Evolutionary conservation across 176 grass and related monocot genomes (phyloP).

Genomic region (Oryza meridionalis): DNA sequence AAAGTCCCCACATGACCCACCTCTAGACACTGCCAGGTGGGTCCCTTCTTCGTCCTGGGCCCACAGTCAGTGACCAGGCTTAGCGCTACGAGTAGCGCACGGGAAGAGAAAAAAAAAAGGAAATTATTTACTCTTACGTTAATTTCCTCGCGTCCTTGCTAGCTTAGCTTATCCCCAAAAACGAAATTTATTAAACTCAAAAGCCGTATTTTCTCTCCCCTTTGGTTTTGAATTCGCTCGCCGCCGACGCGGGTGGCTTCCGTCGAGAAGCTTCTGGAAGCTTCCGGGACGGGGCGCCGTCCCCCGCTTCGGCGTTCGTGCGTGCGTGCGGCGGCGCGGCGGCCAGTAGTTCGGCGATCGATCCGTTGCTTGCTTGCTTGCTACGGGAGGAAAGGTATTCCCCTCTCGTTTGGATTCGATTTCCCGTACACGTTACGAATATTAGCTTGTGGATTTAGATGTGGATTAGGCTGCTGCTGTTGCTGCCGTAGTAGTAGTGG

Average conservation of each 20-base stretch:
- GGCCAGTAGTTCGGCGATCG: not conserved
- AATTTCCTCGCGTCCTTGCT: not conserved
- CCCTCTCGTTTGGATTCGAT: not conserved
- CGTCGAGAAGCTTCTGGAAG: conserved; percentile 16
- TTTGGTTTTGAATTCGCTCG: conserved; percentile 31
- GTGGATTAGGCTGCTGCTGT: not conserved
- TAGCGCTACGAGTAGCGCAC: not conserved
- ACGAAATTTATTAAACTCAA: not conserved
- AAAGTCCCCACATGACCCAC: not conserved
- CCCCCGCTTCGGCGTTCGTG: not conserved
- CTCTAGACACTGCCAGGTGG: not conserved
- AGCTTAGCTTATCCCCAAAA: not conserved
- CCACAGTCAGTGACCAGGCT: not conserved
- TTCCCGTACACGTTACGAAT: not conserved
- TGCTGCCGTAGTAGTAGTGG: not conserved
- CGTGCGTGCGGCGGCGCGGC: not conserved
- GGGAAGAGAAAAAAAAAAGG: not conserved
- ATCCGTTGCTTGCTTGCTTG: conserved; percentile 25
- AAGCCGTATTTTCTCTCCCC: not conserved
- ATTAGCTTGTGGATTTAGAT: not conserved
- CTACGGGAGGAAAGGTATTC: conserved; percentile 21
- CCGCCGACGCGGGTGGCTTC: conserved; percentile 12
- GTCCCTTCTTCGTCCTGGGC: rapidly evolving
- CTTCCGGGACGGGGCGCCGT: not conserved
- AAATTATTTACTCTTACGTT: not conserved